These are phyloP conservation scores for Starmerella stellata DNA, from an alignment of 805 yeast species.

Conservation along the genomic window DNA sequence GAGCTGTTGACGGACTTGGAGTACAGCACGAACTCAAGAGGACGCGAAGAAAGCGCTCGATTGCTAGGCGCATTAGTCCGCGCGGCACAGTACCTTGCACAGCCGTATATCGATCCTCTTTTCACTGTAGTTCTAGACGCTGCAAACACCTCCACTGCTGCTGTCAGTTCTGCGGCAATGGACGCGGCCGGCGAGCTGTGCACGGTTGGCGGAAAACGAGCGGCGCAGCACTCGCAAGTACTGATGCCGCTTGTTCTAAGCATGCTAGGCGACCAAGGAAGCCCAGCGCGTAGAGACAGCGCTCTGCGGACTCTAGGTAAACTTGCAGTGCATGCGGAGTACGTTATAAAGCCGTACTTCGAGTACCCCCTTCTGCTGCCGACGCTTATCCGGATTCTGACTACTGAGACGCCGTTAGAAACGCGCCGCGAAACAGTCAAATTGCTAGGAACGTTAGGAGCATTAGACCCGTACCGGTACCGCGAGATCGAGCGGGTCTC, in stretches of 20 bases:
- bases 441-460: conserved; percentile 83
- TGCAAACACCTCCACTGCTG: conserved; percentile 42
- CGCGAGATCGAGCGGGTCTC: conserved; percentile 70
- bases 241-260: conserved; percentile 77
- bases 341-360: conserved; percentile 79
- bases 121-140: conserved; percentile 64
- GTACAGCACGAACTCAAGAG: conserved; percentile 55
- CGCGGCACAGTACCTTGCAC: conserved; percentile 63
- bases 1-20: conserved; percentile 74
- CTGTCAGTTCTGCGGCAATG: conserved; percentile 74
- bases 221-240: conserved; percentile 49
- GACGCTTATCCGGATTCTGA: conserved; percentile 60
- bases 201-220: conserved; percentile 71
- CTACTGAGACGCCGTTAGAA: conserved; percentile 50
- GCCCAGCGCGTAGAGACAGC: conserved; percentile 73
- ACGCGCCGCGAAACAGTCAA: conserved; percentile 78
- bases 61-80: conserved; percentile 55
- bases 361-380: conserved; percentile 84
- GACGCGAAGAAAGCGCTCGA: conserved; percentile 73
- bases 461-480: conserved; percentile 89
- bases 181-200: conserved; percentile 79
- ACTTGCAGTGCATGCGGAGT: conserved; percentile 75
- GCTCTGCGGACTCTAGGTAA: conserved; percentile 80
- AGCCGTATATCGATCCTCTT: conserved; percentile 84
- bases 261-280: conserved; percentile 80